Percentiles rank a stretch among this genome's conserved stretches.
Conservation (phyloP, 2,329 filamentous ascomycete genomes). For the Phyllosticta citribraziliensis region DNA sequence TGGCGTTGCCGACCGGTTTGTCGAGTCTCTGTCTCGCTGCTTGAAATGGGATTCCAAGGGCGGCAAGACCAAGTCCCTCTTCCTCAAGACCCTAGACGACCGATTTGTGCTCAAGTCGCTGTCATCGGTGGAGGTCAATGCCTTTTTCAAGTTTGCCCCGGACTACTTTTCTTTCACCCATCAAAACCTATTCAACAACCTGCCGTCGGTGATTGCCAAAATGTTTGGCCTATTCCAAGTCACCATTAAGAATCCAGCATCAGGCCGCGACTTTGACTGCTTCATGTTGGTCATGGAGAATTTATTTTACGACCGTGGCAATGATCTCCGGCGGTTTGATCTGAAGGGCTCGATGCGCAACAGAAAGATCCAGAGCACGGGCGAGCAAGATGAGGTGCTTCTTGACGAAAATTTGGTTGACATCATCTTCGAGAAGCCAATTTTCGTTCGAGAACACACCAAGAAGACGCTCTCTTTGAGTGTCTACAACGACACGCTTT, state of each 20-base stretch:
- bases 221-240: constrained; percentile 99
- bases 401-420: constrained; percentile 98
- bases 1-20: constrained; percentile 83
- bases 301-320: constrained; percentile 87
- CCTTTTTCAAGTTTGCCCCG: constrained; percentile 90
- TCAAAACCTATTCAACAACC: constrained; percentile 81
- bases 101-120: constrained; percentile 87
- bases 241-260: constrained; percentile 87
- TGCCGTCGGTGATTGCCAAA: constrained; percentile 95
- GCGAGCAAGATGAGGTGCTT: constrained; percentile 90
- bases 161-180: constrained; percentile 98
- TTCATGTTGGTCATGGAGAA: constrained; percentile 96
- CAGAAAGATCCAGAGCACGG: constrained; percentile 90
- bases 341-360: constrained; percentile 98
- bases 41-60: constrained; percentile 97
- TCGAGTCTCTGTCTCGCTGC: constrained; percentile 90
- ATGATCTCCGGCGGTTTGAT: constrained; percentile 65
- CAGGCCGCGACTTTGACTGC: constrained; percentile 87
- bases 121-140: constrained; percentile 81
- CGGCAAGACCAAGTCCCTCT: constrained; percentile 94
- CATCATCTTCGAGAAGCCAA: constrained; percentile 92
- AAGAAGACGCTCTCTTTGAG: constrained; percentile 86
- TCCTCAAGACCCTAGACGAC: constrained; percentile 92
- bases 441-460: constrained; percentile 91
- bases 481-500: constrained; percentile 96